Conservation (phyloP, 495 filamentous ascomycete genomes). For the Lophium mytilinum region DNA sequence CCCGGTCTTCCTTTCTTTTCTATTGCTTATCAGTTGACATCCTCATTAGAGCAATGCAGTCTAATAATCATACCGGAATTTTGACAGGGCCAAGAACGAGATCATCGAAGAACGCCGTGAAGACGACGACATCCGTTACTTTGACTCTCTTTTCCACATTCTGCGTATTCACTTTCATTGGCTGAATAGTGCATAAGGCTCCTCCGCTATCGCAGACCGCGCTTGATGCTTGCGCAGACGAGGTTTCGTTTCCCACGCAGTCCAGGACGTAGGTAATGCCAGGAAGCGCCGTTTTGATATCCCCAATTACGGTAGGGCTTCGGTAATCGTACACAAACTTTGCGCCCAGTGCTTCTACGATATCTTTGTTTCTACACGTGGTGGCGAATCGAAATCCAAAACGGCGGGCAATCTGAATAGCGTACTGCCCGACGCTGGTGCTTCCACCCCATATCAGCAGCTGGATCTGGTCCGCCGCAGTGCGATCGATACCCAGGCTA, state of each 20-base stretch:
- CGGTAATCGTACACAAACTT: conserved; percentile 10
- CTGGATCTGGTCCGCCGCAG: not conserved
- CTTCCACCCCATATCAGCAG: conserved; percentile 35
- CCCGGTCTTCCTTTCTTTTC: conserved; percentile 23
- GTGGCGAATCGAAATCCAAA: conserved; percentile 13
- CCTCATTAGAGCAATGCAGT: conserved; percentile 1
- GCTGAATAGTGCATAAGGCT: conserved; percentile 31
- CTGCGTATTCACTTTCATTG: conserved; percentile 29
- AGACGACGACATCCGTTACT: conserved; percentile 33
- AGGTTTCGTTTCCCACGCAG: conserved; percentile 26
- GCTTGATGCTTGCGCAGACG: conserved; percentile 19
- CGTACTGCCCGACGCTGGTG: conserved; percentile 33
- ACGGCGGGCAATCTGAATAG: conserved; percentile 30
- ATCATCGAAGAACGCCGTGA: conserved; percentile 34
- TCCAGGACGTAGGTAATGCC: conserved; percentile 26
- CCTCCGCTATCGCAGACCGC: conserved; percentile 10
- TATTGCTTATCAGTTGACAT: conserved; percentile 26
- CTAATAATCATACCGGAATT: too few species aligned
- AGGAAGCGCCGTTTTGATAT: conserved; percentile 17
- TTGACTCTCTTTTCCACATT: conserved; percentile 14
- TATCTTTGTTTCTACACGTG: not conserved
- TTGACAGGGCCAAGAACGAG: conserved; percentile 11
- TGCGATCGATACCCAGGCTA: conserved; percentile 24
- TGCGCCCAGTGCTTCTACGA: conserved; percentile 3
- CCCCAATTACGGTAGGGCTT: conserved; percentile 5